phyloP scores from a whole-genome alignment of 1,139 yeast species.

The Yamadazyma friedrichii region DNA sequence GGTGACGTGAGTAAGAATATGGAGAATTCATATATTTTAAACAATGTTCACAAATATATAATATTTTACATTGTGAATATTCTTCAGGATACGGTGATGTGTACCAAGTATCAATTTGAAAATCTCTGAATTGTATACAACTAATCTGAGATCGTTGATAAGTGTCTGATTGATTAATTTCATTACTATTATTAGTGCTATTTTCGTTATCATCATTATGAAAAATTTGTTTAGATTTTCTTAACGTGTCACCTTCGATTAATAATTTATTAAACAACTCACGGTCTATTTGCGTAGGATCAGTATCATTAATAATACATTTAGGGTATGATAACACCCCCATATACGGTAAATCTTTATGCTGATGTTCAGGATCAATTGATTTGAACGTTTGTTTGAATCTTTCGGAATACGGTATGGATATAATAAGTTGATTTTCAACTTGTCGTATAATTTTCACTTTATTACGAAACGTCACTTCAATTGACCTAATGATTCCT shows the following conservation, averaged over 20 bases:
- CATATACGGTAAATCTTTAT: slow-evolving; percentile 56
- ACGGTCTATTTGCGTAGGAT: slow-evolving; percentile 56
- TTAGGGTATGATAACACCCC: slow-evolving; percentile 62
- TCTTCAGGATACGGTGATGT: slow-evolving; percentile 93
- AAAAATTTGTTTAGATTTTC: slow-evolving; percentile 8
- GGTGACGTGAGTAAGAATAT: slow-evolving; percentile 67
- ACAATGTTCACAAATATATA: slow-evolving; percentile 85
- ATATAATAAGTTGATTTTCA: slow-evolving; percentile 2
- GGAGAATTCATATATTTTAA: slow-evolving; percentile 77
- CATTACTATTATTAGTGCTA: not conserved
- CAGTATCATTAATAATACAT: slow-evolving; percentile 59
- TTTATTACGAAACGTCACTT: slow-evolving; percentile 1
- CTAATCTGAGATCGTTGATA: slow-evolving; percentile 34
- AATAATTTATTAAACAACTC: slow-evolving; percentile 38
- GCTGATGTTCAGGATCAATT: slow-evolving; percentile 14
- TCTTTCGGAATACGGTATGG: slow-evolving; percentile 8
- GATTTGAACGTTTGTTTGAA: slow-evolving; percentile 8
- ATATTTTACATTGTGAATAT: slow-evolving; percentile 57
- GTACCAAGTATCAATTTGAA: slow-evolving; percentile 87
- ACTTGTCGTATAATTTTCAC: slow-evolving; percentile 4
- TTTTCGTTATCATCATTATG: slow-evolving; percentile 1
- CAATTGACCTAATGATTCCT: slow-evolving; percentile 1
- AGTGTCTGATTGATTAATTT: not conserved
- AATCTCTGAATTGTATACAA: slow-evolving; percentile 65
- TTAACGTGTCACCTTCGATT: slow-evolving; percentile 24